Base-by-base conservation (phyloP, 1,139 yeast species). In the Hansenula anomala region DNA sequence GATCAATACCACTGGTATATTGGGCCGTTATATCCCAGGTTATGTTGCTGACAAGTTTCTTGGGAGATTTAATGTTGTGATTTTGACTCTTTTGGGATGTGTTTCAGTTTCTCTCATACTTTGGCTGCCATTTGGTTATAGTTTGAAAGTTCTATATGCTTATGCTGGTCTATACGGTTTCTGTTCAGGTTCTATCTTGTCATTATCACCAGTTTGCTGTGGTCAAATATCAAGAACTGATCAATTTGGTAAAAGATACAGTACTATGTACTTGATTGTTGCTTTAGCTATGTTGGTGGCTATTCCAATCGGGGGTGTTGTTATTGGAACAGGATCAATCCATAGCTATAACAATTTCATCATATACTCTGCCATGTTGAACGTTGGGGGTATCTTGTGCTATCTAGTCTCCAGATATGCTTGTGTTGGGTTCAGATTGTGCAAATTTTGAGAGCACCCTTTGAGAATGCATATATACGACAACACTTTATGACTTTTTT, bases 241-340 rank as follows among this genome's bases (percentile, higher is more conserved):
- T 31, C 73, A 71, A 40, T 81, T 80, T 50, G 90, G 90, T 23
- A 78, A 73, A 51, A 69, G 84, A 22, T 82, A 78, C 52, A 86
- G 89, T 0, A 80, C 86, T 0, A 70, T 81, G 59, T 81, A 82
- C 55, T 78, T 78, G 49, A 65, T 78, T 30, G 78, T 80, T 33
- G 73, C 85, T 10, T 74, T 80, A 51, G 76, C 77, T 28, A 73
- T 76, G 7, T 60, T 81, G 34, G 67, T 71, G 0, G 70, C 76
- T 1, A 61, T 73, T 43, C 81, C 81, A 23, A 62, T 75, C 31
- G 72, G 76, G 3, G 79, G 80, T 33, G 76, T 75, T 5, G 66
- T 74, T 31, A 66, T 68, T 40, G 64, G 64, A 4, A 51, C 58
- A 32, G 52, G 49, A 2, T 26, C 43, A 5, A 16, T 34, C 1